Evolutionary conservation across 2,329 filamentous ascomycete species (phyloP).

Genomic region (Calonectria hawksworthii): DNA sequence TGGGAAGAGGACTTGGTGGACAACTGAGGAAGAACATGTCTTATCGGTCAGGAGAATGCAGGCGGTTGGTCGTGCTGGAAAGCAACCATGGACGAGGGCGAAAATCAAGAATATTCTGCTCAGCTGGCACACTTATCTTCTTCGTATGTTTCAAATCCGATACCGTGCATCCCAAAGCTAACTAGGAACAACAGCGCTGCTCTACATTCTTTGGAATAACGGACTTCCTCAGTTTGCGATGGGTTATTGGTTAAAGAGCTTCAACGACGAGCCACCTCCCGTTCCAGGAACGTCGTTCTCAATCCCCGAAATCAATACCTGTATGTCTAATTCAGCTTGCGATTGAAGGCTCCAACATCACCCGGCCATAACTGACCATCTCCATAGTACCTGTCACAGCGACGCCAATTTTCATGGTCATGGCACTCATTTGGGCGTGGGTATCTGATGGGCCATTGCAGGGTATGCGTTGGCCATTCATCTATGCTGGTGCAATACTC

Average conservation of each 20-base stretch:
- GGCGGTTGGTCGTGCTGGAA: conserved; percentile 34
- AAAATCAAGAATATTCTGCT: conserved; percentile 30
- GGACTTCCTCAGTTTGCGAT: conserved; percentile 31
- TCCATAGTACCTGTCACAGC: conserved; percentile 33
- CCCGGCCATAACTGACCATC: neutral
- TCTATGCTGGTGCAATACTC: conserved; percentile 33
- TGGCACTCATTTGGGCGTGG: conserved; percentile 36
- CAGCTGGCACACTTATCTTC: conserved; percentile 39
- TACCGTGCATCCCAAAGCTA: neutral
- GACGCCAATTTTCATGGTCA: conserved; percentile 34
- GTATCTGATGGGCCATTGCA: conserved; percentile 34
- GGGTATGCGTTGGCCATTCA: conserved; percentile 37
- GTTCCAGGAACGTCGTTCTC: conserved; percentile 32
- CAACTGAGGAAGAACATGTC: conserved; percentile 31
- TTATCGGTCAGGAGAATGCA: conserved; percentile 31
- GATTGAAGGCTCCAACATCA: no score
- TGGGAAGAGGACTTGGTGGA: conserved; percentile 37
- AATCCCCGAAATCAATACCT: conserved; percentile 30
- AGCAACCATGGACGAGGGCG: conserved; percentile 32
- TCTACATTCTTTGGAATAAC: conserved; percentile 39
- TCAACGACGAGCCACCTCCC: conserved; percentile 31
- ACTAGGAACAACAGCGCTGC: conserved; percentile 11
- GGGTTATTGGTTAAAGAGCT: conserved; percentile 40
- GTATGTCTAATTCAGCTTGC: conserved; percentile 11
- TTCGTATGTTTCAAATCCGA: conserved; percentile 15